A percentile compares a stretch with the other conserved stretches of the same genome.
Evolutionary conservation across 345 rosid genomes (phyloP).

Genomic region (Hibiscus trionum): DNA sequence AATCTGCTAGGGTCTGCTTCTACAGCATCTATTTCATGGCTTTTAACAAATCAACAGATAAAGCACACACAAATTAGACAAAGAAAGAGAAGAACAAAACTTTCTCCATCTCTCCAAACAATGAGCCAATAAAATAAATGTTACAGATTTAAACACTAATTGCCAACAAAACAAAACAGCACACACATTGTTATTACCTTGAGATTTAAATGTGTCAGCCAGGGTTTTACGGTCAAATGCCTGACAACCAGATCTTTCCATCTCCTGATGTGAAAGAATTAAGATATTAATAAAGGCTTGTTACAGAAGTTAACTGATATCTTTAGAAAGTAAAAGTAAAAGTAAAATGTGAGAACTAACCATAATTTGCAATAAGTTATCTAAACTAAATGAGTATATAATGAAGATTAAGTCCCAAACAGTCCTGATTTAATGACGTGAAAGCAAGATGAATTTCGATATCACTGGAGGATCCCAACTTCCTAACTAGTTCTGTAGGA

Average conservation of each 20-base stretch:
- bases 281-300: slow-evolving; percentile 5
- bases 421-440: neutral
- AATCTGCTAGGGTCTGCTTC: neutral
- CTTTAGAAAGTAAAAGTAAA: neutral
- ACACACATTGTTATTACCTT: slow-evolving; percentile 41
- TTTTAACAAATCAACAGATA: neutral
- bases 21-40: neutral
- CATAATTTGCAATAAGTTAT: neutral
- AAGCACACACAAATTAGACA: neutral
- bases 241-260: slow-evolving; percentile 61
- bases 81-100: neutral
- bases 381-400: neutral
- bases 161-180: slow-evolving; percentile 1
- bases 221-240: slow-evolving; percentile 37
- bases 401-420: neutral
- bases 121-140: neutral
- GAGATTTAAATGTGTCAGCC: slow-evolving; percentile 68
- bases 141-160: slow-evolving; percentile 1
- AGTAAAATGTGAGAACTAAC: neutral
- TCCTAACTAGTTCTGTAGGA: neutral
- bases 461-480: neutral
- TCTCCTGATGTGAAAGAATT: slow-evolving; percentile 44
- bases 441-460: neutral
- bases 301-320: neutral
- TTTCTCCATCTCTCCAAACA: slow-evolving; percentile 3